Conservation (phyloP, 768 basidiomycete species). For the Rhizopogon vinicolor region DNA sequence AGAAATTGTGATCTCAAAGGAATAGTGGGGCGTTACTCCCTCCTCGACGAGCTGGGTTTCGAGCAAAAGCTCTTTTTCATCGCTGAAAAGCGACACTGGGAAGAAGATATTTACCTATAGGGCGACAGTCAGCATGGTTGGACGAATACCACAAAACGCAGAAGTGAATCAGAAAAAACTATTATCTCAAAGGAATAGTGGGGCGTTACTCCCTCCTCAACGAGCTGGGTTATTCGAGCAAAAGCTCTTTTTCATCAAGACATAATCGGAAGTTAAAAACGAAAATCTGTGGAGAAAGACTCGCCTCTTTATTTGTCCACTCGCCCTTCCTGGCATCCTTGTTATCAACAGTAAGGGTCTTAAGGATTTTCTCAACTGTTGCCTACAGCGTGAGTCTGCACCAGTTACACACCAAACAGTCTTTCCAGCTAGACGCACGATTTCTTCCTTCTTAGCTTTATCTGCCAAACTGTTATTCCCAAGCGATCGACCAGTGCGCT, state of each 20-base stretch:
- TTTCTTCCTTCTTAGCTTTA: constrained; percentile 95
- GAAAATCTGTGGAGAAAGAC: constrained; percentile 17
- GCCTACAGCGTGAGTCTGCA: constrained; percentile 43
- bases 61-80: constrained; percentile 80
- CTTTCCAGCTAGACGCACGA: constrained; percentile 45
- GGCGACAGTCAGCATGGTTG: constrained; percentile 4
- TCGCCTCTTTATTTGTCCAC: constrained; percentile 96
- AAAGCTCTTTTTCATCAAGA: constrained; percentile 73
- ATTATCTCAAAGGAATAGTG: constrained; percentile 65
- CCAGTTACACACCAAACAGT: background rate
- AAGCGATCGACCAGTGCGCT: constrained; percentile 67
- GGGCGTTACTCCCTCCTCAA: constrained; percentile 94
- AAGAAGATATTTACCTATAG: constrained; percentile 15
- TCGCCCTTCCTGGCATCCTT: constrained; percentile 92
- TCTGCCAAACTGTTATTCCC: constrained; percentile 81
- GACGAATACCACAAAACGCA: background rate
- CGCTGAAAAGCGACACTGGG: constrained; percentile 9
- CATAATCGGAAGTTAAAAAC: constrained; percentile 4
- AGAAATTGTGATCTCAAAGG: constrained; percentile 58
- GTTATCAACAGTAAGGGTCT: constrained; percentile 70
- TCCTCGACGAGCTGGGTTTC: constrained; percentile 95
- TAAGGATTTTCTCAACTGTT: constrained; percentile 79
- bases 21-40: constrained; percentile 85
- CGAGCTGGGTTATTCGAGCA: constrained; percentile 92
- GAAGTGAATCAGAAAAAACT: constrained; percentile 35